Evolutionary conservation across 2,329 filamentous ascomycete species (phyloP).

Genomic region (Stemphylium vesicarium): DNA sequence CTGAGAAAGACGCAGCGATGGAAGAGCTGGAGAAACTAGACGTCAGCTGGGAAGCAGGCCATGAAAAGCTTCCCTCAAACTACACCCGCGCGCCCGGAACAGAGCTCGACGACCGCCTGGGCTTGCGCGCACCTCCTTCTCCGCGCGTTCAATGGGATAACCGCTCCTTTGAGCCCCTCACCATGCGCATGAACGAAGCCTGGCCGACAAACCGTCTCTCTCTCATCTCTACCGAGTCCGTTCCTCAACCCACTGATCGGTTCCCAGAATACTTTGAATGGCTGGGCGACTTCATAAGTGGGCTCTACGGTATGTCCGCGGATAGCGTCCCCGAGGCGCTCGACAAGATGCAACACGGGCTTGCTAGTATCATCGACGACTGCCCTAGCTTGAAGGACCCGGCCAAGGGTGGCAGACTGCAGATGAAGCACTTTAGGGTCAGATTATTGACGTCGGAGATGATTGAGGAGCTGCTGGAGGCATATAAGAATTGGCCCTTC

Average conservation of each 20-base stretch:
- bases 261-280: conserved; percentile 30
- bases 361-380: conserved; percentile 33
- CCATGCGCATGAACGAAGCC: conserved; percentile 65
- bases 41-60: conserved; percentile 14
- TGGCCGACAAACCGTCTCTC: conserved; percentile 65
- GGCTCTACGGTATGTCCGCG: conserved; percentile 15
- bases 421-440: conserved; percentile 39
- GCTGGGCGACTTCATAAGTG: conserved; percentile 37
- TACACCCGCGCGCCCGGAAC: conserved; percentile 8
- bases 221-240: conserved; percentile 73
- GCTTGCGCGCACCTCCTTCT: conserved; percentile 24
- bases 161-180: conserved; percentile 73
- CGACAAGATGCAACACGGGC: conserved; percentile 38
- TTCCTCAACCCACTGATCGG: conserved; percentile 30
- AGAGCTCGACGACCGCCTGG: conserved; percentile 39
- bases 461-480: conserved; percentile 37
- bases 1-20: conserved; percentile 26
- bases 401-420: conserved; percentile 39
- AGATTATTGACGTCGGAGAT: conserved; percentile 43
- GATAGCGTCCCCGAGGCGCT: conserved; percentile 27
- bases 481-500: conserved; percentile 47
- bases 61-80: conserved; percentile 6
- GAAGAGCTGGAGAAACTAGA: conserved; percentile 49
- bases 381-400: conserved; percentile 40
- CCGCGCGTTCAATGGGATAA: conserved; percentile 65